Evolutionary conservation across 768 basidiomycete species (phyloP), one percentile per base, ranked within the genome.

Genomic region (Crassisporium funariophilum): DNA sequence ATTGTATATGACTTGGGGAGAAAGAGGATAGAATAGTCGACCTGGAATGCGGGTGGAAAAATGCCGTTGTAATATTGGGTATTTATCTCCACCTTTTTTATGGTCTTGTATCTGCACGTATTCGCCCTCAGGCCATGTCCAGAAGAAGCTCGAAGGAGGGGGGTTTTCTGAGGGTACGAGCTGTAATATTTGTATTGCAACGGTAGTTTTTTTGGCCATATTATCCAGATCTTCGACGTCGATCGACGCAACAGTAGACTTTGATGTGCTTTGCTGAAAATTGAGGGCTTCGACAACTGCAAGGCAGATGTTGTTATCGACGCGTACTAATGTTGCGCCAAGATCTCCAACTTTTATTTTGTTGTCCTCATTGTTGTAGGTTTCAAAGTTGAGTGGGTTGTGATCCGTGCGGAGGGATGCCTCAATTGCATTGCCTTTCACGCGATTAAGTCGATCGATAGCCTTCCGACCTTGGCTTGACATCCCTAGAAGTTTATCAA

Each of bases 281-380:
- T 41, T 37, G 2, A 45, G 20, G 3, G 44, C 24, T 20, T 56
- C 44, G n/a, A 44, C 35, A 22, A 56, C 36, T 2, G 44, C 43
- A 13, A 56, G 35, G 20, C 47, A 56, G 0, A 56, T 21, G 3
- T 17, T 15, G 4, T 27, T 17, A 11, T 19, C 40, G 20, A 41
- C 12, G 2, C 23, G 10, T 8, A 47, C 44, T 0, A 56, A 45
- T 17, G 50, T 16, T 3, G 39, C 45, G 8, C 48, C 52, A 5
- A 52, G 42, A 42, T 57, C 55, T 9, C 45, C 49, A 6, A 34
- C 22, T 19, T 35, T 33, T 13, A 51, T 34, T 4, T 35, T 10
- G 2, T 29, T 35, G 2, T 29, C 49, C 2, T 12, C 24, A 17
- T 44, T 34, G 7, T 7, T 8, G 25, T 5, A 10, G 16, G 7